Percentiles rank a stretch among this genome's conserved stretches.
phyloP scores from a whole-genome alignment of 495 filamentous ascomycete species.

The Xylaria longipes region DNA sequence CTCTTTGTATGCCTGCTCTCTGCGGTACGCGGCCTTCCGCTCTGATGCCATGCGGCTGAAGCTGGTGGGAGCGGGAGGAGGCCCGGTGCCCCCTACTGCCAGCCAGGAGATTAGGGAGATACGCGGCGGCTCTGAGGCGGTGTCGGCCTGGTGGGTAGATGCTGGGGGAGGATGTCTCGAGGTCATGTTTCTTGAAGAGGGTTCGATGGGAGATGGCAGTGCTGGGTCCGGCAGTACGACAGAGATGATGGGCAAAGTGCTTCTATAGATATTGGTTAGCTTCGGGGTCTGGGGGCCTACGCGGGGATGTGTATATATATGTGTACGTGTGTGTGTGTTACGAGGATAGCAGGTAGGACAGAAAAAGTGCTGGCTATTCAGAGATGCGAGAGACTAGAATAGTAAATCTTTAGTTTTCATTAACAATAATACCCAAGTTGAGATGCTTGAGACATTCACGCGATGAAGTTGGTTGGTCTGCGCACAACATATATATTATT shows the following conservation, averaged over 20 bases:
- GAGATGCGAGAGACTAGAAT: not conserved
- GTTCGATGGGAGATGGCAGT: not conserved
- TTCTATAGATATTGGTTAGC: not conserved
- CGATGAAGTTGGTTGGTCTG: not conserved
- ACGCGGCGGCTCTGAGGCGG: not conserved
- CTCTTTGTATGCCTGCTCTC: not conserved
- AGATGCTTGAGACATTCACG: not conserved
- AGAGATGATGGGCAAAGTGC: too few species aligned
- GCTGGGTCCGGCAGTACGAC: not conserved
- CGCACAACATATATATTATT: not conserved
- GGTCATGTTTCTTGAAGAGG: not conserved
- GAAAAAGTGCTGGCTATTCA: not conserved
- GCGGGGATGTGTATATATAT: not conserved
- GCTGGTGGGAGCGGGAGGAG: constrained; percentile 24
- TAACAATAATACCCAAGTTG: not conserved
- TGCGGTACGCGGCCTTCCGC: constrained; percentile 26
- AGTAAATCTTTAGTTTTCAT: not conserved
- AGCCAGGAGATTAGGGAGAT: constrained; percentile 25
- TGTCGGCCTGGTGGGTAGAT: not conserved
- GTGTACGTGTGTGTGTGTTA: not conserved
- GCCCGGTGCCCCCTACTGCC: constrained; percentile 26
- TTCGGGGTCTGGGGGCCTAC: not conserved
- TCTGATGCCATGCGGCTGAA: constrained; percentile 30
- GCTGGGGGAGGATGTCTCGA: not conserved
- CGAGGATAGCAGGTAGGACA: not conserved